A percentile compares a stretch with the other conserved stretches of the same genome.
phyloP scores from a whole-genome alignment of 352 stramenopile species.

The Aphanomyces stellatus region DNA sequence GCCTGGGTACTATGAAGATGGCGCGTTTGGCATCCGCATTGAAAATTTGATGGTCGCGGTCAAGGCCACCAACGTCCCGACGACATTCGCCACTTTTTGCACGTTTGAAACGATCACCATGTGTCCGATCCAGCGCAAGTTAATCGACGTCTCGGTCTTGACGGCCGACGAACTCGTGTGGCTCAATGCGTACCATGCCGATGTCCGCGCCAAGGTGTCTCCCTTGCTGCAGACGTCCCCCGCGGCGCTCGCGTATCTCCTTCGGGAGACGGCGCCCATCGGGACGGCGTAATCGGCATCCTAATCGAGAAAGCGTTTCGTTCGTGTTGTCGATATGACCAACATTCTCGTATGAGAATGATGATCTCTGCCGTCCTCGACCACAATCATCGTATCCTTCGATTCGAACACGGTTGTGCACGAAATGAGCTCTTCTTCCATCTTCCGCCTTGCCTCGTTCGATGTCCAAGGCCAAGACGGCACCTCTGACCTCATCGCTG shows the following conservation, averaged over 20 bases:
- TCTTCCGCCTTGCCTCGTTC: too few relatives aligned
- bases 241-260: conserved; percentile 59
- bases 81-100: conserved; percentile 85
- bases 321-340: too few relatives aligned
- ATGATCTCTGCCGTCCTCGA: too few relatives aligned
- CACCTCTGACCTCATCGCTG: not conserved
- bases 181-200: conserved; percentile 91
- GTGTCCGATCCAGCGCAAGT: conserved; percentile 96
- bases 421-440: too few relatives aligned
- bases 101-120: conserved; percentile 96
- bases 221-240: conserved; percentile 66
- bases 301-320: too few relatives aligned
- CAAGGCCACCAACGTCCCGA: conserved; percentile 64
- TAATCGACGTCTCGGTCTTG: conserved; percentile 92
- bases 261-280: conserved; percentile 62
- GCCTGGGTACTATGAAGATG: conserved; percentile 97
- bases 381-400: too few relatives aligned
- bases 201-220: conserved; percentile 88
- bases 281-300: not conserved
- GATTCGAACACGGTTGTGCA: too few relatives aligned
- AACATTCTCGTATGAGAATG: too few relatives aligned
- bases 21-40: conserved; percentile 98
- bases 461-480: not conserved
- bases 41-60: conserved; percentile 96
- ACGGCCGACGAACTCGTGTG: conserved; percentile 89